Conservation (phyloP, 2,329 filamentous ascomycete genomes). For the Plenodomus lindquistii region DNA sequence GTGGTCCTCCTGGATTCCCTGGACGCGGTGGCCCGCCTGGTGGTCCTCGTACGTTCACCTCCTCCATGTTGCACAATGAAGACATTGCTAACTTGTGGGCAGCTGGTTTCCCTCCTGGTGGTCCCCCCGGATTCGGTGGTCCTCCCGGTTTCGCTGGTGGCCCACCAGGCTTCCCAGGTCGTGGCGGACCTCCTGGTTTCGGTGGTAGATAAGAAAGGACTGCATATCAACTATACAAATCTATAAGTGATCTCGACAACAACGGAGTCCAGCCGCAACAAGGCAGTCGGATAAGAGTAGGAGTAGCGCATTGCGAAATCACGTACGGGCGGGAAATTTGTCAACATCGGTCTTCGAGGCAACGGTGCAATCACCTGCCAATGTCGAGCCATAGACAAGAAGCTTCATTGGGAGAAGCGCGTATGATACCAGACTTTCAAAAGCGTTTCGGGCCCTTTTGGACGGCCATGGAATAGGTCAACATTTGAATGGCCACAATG, state of each 20-base stretch:
- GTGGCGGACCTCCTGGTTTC: constrained; percentile 35
- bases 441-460: background rate
- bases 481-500: background rate
- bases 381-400: background rate
- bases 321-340: background rate
- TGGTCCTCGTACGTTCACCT: constrained; percentile 38
- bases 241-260: background rate
- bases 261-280: background rate
- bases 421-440: background rate
- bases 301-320: background rate
- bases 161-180: constrained; percentile 18
- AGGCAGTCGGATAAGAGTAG: background rate
- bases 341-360: background rate
- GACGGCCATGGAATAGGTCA: background rate
- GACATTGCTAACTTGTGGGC: constrained; percentile 26
- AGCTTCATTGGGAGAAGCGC: background rate
- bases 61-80: background rate
- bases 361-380: background rate
- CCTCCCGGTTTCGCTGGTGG: constrained; percentile 50
- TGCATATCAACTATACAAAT: background rate
- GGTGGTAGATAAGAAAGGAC: constrained; percentile 24
- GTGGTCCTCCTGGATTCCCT: constrained; percentile 38
- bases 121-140: constrained; percentile 54
- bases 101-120: constrained; percentile 51
- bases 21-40: constrained; percentile 46